Evolutionary conservation across 129 eudicot species (phyloP).

Genomic region (Heracleum sosnowskyi): DNA sequence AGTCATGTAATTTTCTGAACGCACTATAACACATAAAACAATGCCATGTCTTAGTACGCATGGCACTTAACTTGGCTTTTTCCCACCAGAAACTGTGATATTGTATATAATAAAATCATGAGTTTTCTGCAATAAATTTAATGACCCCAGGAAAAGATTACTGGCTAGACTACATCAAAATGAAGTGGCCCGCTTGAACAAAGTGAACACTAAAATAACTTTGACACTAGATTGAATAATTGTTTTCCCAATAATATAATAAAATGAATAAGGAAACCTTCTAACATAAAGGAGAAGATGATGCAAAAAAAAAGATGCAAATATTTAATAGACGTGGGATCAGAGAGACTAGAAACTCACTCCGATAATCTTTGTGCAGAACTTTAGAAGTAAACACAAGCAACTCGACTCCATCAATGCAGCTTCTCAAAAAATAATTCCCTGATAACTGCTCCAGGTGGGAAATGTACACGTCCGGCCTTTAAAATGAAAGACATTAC

Average conservation of each 20-base stretch:
- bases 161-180: not conserved
- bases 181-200: not conserved
- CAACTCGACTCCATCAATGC: slow-evolving; percentile 43
- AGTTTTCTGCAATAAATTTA: not conserved
- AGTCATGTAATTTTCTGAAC: too few species aligned
- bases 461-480: slow-evolving; percentile 24
- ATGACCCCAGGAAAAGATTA: not conserved
- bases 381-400: slow-evolving; percentile 43
- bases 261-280: not conserved
- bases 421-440: slow-evolving; percentile 33
- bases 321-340: not conserved
- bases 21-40: too few species aligned
- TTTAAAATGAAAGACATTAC: slow-evolving; percentile 14
- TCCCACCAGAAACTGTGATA: not conserved
- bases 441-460: slow-evolving; percentile 34
- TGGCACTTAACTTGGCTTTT: not conserved
- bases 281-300: not conserved
- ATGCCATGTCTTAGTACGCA: not conserved
- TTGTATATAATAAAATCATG: not conserved
- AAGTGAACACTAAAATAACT: not conserved
- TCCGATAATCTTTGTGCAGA: slow-evolving; percentile 19
- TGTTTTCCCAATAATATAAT: not conserved
- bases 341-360: slow-evolving; percentile 24
- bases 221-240: not conserved
- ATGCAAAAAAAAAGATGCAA: not conserved